A percentile compares a stretch with the other conserved stretches of the same genome.
These are phyloP conservation scores for Candida chauliodis DNA, from an alignment of 805 yeast genomes.

Conservation along the genomic window DNA sequence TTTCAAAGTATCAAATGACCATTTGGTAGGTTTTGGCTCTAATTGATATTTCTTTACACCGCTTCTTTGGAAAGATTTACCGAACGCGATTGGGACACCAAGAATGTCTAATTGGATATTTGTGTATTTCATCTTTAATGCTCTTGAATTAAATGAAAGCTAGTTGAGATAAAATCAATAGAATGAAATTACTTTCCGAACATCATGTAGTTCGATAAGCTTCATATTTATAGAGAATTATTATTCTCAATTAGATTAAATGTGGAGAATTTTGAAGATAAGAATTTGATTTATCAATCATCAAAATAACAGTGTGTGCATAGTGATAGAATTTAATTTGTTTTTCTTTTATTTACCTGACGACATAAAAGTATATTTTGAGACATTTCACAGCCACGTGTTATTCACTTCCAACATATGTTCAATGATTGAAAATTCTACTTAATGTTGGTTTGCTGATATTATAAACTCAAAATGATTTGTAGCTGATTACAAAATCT, in stretches of 20 bases:
- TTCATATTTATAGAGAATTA: background rate
- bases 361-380: background rate
- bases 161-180: background rate
- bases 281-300: background rate
- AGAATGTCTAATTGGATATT: slow-evolving; percentile 1
- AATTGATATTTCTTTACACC: slow-evolving; percentile 2
- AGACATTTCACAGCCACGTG: background rate
- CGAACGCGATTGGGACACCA: background rate
- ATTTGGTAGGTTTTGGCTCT: background rate
- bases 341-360: too few species aligned
- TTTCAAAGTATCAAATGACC: slow-evolving; percentile 3
- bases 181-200: background rate
- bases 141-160: background rate
- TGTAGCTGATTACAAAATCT: background rate
- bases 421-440: background rate
- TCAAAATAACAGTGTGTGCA: background rate
- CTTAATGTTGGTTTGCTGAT: background rate
- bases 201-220: background rate
- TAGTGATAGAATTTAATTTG: too few species aligned
- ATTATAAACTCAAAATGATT: background rate
- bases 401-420: too few species aligned
- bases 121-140: background rate
- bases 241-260: too few species aligned
- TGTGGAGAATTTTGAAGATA: background rate
- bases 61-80: background rate